A percentile compares a stretch with the other conserved stretches of the same genome.
Conservation (phyloP, 2,329 filamentous ascomycete genomes). For the Penicillium crustosum region DNA sequence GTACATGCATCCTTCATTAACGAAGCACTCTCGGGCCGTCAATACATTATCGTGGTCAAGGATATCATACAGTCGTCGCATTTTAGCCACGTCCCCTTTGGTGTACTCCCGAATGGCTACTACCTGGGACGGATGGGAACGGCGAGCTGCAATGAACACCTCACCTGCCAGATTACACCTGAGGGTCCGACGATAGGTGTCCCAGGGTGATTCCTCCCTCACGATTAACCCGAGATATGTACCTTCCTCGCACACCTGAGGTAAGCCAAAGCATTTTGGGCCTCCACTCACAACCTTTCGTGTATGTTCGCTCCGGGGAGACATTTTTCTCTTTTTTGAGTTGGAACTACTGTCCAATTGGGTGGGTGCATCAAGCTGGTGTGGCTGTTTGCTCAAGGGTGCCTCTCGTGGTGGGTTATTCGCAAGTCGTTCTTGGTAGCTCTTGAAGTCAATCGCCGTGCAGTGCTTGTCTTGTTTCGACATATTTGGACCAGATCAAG, state of each 20-base stretch:
- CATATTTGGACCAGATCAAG: neutral
- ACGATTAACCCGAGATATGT: constrained; percentile 2
- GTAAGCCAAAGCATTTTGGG: constrained; percentile 1
- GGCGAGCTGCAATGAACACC: constrained; percentile 9
- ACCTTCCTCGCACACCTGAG: constrained; percentile 5
- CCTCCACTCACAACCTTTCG: constrained; percentile 3
- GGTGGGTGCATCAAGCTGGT: neutral
- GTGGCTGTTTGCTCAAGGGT: neutral
- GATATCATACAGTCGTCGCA: neutral
- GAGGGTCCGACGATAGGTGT: constrained; percentile 16
- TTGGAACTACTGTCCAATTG: neutral
- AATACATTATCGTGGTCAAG: constrained; percentile 17
- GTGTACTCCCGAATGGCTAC: constrained; percentile 15
- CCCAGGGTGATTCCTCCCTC: constrained; percentile 11
- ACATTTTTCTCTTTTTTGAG: constrained; percentile 1
- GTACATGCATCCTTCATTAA: constrained; percentile 8
- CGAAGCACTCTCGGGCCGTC: constrained; percentile 12
- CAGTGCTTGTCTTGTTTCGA: constrained; percentile 11
- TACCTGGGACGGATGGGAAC: constrained; percentile 10
- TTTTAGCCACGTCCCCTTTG: neutral
- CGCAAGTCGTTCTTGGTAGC: constrained; percentile 2
- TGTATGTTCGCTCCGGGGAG: neutral
- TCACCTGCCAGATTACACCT: constrained; percentile 17
- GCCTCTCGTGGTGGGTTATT: constrained; percentile 1
- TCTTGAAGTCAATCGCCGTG: constrained; percentile 8